Base-by-base conservation (phyloP, 139 green algal genomes). In the Micromonas commoda region DNA sequence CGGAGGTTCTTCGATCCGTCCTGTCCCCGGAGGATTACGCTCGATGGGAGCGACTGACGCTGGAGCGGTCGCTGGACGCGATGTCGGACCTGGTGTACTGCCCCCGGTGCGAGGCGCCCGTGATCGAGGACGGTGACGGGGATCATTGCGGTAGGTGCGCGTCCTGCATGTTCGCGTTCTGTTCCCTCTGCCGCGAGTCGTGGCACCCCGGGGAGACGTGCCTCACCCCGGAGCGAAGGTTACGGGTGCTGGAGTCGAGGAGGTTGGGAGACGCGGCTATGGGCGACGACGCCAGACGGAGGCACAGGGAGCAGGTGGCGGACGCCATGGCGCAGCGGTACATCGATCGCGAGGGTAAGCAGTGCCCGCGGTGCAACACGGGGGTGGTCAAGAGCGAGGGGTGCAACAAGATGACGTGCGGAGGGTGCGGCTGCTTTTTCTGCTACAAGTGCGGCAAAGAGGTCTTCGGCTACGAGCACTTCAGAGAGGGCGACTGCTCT, bases 371-470 rank as follows among this genome's bases (percentile, higher is more conserved):
- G 19, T 95, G 90, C 80, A 60, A 78, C 68, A 89, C 87, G 81
- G 89, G 82, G 19, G 91, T 89, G 19, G 71, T 89, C 54, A 90
- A 89, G 72, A 83, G 71, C 29, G 87, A 86, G 73, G 90, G 89
- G 57, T 97, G 92, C 88, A 97, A 97, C 85, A 96, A 97, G 82
- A 92, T 96, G 83, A 85, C 77, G 0, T 96, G 92, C 84, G 32
- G 53, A 60, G 83, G 85, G 76, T 97, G 92, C 82, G 77, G 70
- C 4, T 64, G 60, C 9, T 84, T 72, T 67, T 93, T 91, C 76
- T 92, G 88, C 80, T 92, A 84, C 60, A 81, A 82, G 79, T 85
- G 83, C 68, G 80, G 77, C 45, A 63, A 79, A 57, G 54, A 71
- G n/a, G 86, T 91, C 54, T 39, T 78, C 1, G 87, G 82, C n/a